These are phyloP conservation scores for Lyophyllum shimeji DNA, from an alignment of 768 basidiomycete species.

Conservation along the genomic window DNA sequence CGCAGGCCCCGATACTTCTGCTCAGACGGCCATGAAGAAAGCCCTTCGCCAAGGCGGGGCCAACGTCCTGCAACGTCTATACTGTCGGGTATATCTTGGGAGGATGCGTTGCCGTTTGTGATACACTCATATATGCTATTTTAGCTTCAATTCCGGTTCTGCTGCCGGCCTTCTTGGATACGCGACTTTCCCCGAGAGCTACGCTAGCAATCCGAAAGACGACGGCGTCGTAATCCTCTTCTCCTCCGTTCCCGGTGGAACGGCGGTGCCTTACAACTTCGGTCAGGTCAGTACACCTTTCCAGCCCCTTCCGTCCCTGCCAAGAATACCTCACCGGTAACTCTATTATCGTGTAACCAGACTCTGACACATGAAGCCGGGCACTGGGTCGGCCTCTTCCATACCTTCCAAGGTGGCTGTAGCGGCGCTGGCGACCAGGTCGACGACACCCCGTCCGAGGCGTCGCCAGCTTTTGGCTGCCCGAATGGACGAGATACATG, in stretches of 20 bases:
- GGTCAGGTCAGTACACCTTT: slow-evolving; percentile 28
- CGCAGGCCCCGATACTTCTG: slow-evolving; percentile 30
- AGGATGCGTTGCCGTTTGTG: too few species aligned
- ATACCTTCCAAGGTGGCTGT: slow-evolving; percentile 58
- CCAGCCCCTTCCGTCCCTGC: slow-evolving; percentile 10
- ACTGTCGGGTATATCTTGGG: slow-evolving; percentile 40
- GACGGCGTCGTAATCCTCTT: slow-evolving; percentile 49
- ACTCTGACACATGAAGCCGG: slow-evolving; percentile 58
- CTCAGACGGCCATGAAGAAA: slow-evolving; percentile 49
- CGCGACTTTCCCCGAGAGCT: slow-evolving; percentile 49
- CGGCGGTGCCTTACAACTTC: slow-evolving; percentile 39
- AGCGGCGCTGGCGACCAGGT: slow-evolving; percentile 40
- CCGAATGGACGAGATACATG: slow-evolving; percentile 36
- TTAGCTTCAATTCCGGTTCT: slow-evolving; percentile 35
- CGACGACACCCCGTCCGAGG: slow-evolving; percentile 46
- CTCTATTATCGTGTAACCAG: slow-evolving; percentile 13
- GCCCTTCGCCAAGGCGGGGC: slow-evolving; percentile 40
- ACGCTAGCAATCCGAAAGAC: slow-evolving; percentile 36
- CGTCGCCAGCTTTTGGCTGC: slow-evolving; percentile 41
- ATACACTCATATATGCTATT: slow-evolving; percentile 10
- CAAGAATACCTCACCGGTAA: not conserved
- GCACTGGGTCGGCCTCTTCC: slow-evolving; percentile 60
- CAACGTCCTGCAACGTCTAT: slow-evolving; percentile 48
- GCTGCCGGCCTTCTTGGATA: slow-evolving; percentile 50
- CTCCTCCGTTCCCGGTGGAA: slow-evolving; percentile 45